phyloP scores from a whole-genome alignment of 2,329 filamentous ascomycete species.

The Coleophoma eucalyptorum region DNA sequence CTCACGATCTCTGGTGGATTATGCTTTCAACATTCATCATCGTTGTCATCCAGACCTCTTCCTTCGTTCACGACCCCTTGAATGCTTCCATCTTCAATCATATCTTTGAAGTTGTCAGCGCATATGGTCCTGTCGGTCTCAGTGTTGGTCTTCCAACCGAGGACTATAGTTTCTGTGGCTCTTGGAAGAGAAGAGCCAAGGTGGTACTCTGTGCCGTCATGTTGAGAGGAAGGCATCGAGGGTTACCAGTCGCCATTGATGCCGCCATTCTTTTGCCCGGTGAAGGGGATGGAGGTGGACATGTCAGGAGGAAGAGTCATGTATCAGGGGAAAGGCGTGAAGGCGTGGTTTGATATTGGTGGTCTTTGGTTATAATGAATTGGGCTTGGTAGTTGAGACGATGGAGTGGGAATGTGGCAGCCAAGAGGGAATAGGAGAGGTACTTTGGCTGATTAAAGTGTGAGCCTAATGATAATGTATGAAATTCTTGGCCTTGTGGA shows the following conservation, averaged over 20 bases:
- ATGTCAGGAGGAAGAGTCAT: too few species aligned
- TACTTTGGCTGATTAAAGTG: too few species aligned
- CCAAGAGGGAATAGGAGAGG: too few species aligned
- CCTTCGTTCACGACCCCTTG: conserved; percentile 46
- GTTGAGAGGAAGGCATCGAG: conserved; percentile 47
- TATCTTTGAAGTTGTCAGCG: conserved; percentile 49
- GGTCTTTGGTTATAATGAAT: too few species aligned
- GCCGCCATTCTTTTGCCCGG: conserved; percentile 40
- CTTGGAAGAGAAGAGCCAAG: conserved; percentile 50
- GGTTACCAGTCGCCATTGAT: conserved; percentile 50
- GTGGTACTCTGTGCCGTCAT: conserved; percentile 51
- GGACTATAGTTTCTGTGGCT: conserved; percentile 49
- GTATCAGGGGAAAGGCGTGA: too few species aligned
- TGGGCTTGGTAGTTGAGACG: too few species aligned
- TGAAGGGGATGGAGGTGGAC: conserved; percentile 7
- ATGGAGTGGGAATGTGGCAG: too few species aligned
- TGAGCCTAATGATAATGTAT: too few species aligned
- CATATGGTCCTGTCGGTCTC: conserved; percentile 55
- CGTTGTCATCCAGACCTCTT: conserved; percentile 51
- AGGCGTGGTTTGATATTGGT: too few species aligned
- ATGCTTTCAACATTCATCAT: conserved; percentile 54
- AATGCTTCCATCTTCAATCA: conserved; percentile 41
- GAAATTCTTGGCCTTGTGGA: too few species aligned
- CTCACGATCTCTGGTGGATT: not conserved
- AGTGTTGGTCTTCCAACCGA: conserved; percentile 48